Percentiles rank a stretch among this genome's conserved stretches.
Conservation (phyloP, 345 rosid species). For the Turritis glabra region DNA sequence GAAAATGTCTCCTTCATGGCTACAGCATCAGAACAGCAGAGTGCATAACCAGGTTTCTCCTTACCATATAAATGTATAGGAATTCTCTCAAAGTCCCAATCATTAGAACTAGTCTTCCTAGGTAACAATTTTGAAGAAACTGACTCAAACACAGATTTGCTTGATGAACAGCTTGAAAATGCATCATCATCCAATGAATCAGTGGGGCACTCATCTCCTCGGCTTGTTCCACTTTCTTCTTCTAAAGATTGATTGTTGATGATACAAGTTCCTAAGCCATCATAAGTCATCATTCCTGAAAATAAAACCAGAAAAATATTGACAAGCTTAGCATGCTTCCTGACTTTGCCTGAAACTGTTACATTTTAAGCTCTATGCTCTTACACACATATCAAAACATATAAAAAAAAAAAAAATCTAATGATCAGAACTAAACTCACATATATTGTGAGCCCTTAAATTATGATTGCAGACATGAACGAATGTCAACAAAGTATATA, state of each 20-base stretch:
- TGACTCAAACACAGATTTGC: slow-evolving; percentile 75
- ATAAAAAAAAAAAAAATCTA: background rate
- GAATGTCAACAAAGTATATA: slow-evolving; percentile 25
- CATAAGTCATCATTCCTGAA: slow-evolving; percentile 72
- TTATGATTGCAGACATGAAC: background rate
- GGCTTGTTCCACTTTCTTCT: slow-evolving; percentile 69
- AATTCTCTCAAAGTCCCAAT: slow-evolving; percentile 57
- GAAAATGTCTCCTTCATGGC: slow-evolving; percentile 80
- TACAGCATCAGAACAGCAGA: slow-evolving; percentile 56
- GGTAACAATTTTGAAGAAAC: slow-evolving; percentile 72
- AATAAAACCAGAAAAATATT: background rate
- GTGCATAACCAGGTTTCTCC: slow-evolving; percentile 45
- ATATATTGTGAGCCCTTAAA: background rate
- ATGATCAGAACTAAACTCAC: background rate
- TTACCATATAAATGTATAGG: slow-evolving; percentile 48
- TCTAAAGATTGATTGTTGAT: slow-evolving; percentile 74
- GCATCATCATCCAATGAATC: slow-evolving; percentile 73
- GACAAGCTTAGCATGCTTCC: too few species aligned
- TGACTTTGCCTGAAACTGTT: background rate
- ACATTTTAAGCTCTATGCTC: background rate
- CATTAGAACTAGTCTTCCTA: slow-evolving; percentile 51
- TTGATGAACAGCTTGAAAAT: slow-evolving; percentile 80
- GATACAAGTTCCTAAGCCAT: slow-evolving; percentile 84
- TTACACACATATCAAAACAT: background rate
- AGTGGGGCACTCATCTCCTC: slow-evolving; percentile 66